A percentile compares a stretch with the other conserved stretches of the same genome.
Conservation (phyloP, 257 asterid genomes). For the Capsicum baccatum region DNA sequence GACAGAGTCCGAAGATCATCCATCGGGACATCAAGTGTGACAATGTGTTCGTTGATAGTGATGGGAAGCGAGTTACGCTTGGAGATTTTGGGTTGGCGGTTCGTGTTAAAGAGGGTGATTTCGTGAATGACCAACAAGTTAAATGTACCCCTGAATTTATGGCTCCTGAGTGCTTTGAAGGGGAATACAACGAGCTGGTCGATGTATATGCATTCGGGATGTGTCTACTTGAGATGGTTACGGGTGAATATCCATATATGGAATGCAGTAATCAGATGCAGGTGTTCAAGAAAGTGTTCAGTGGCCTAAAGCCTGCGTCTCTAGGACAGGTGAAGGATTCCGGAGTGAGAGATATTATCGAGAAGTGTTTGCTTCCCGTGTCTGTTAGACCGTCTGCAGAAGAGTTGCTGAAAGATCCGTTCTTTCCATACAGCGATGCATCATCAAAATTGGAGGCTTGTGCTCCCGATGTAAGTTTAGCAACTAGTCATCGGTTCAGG, state of each 20-base stretch:
- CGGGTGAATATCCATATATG: constrained; percentile 46
- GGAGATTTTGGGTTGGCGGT: constrained; percentile 50
- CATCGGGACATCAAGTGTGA: constrained; percentile 51
- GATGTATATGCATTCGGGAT: constrained; percentile 57
- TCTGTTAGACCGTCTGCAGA: neutral
- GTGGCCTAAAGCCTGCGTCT: neutral
- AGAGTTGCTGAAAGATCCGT: neutral
- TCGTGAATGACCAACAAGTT: neutral
- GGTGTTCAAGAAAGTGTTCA: constrained; percentile 46
- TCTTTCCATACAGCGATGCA: neutral
- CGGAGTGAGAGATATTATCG: neutral
- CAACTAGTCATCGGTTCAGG: neutral
- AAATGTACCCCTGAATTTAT: constrained; percentile 52
- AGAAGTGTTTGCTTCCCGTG: neutral
- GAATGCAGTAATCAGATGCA: constrained; percentile 48
- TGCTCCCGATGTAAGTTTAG: neutral
- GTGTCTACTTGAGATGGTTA: constrained; percentile 56
- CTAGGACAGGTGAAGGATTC: neutral
- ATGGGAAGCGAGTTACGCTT: constrained; percentile 34
- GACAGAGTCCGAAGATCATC: constrained; percentile 35
- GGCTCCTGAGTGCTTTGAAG: constrained; percentile 57
- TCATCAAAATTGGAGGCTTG: neutral
- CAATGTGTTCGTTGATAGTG: constrained; percentile 34
- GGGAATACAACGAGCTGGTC: constrained; percentile 51
- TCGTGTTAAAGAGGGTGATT: constrained; percentile 23